Evolutionary conservation across 208 protist species (phyloP), one percentile per base, ranked within the genome.

Genomic region (Tetramitus jugosus): DNA sequence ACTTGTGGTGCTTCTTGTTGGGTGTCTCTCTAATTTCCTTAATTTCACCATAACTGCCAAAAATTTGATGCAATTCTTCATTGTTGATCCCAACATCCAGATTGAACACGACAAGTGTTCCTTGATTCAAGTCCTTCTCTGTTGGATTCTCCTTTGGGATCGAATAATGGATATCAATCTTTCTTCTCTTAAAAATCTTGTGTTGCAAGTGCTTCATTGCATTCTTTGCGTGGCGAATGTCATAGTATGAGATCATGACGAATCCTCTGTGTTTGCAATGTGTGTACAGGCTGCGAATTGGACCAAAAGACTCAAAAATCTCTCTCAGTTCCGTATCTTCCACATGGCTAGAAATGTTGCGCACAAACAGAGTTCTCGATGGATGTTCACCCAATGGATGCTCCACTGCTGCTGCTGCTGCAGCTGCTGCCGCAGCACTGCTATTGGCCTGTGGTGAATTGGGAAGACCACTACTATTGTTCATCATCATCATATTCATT

Each of bases 61-160:
- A 91, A 26, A 86, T 43, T 0, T 67, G n/a, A 3, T 49, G 40
- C 0, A 91, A 37, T 7, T 80, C 31, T 68, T 85, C 61, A 37
- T 84, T 77, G 0, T 76, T 84, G 2, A 81, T 79, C 3, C 33
- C n/a, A n/a, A 75, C 23, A 42, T 89, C 78, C 17, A 90, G 35
- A 61, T 91, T 91, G 43, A 91, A 89, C 3, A 91, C 81, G 0
- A 91, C 87, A 3, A 91, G 35, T 6, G 87, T 91, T 3, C 88
- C 88, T 40, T 90, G 80, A 46, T 91, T 86, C 29, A 83, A 76
- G 20, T 82, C 74, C 17, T 79, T 83, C 46, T 77, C 40, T 31
- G 52, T 2, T 33, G 76, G 62, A 35, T 77, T 61, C 3, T 56
- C 81, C 56, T 87, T 88, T 31, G 68, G 72, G 20, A 87, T 78